Evolutionary conservation across 495 filamentous ascomycete species (phyloP).

Genomic region (Tuber brumale): DNA sequence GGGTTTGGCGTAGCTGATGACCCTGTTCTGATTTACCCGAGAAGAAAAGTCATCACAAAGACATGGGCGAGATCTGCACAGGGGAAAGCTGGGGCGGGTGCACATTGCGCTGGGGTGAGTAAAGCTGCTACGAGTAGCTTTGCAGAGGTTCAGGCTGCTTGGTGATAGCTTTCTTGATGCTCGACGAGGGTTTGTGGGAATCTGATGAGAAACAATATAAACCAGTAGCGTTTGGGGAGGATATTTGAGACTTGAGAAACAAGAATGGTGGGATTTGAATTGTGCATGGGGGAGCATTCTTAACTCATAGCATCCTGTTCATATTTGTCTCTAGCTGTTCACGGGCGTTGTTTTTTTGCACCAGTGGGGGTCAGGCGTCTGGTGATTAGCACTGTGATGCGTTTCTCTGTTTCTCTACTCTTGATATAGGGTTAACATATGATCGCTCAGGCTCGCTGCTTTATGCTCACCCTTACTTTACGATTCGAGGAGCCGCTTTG

Average conservation of each 20-base stretch:
- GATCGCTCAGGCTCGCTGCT: background rate
- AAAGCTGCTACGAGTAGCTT: background rate
- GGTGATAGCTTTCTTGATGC: background rate
- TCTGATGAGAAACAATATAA: background rate
- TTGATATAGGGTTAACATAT: background rate
- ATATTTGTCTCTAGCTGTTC: background rate
- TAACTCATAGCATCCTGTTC: background rate
- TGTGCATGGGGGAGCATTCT: background rate
- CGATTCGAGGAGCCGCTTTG: background rate
- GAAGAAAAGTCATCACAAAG: background rate
- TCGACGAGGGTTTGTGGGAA: background rate
- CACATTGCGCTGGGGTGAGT: background rate
- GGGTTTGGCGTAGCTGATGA: background rate
- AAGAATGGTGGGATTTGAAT: background rate
- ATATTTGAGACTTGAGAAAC: background rate
- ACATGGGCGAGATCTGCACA: background rate
- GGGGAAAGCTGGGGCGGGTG: background rate
- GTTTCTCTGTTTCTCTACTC: background rate
- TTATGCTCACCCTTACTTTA: background rate
- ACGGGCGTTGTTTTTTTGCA: background rate
- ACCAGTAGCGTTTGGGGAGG: background rate
- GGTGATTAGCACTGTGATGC: background rate
- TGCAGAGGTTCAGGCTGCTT: background rate
- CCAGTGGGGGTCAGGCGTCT: background rate
- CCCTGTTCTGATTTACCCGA: background rate